phyloP scores from a whole-genome alignment of 2,329 filamentous ascomycete genomes.

The Sarocladium brachiariae region DNA sequence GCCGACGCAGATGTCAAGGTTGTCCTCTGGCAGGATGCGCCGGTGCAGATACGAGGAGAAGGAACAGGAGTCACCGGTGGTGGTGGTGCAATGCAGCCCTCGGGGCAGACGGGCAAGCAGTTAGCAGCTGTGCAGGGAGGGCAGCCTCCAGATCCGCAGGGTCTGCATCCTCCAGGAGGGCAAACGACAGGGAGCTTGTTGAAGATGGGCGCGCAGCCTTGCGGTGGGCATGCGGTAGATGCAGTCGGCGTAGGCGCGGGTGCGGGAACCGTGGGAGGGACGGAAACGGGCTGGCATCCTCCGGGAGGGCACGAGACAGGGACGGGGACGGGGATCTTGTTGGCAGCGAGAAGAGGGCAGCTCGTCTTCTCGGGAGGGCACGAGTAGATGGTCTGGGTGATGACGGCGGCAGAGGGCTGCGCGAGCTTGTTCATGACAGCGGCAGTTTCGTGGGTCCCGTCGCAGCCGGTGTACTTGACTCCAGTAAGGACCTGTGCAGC shows the following conservation, averaged over 20 bases:
- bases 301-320: not conserved
- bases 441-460: constrained; percentile 12
- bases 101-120: constrained; percentile 7
- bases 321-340: not conserved
- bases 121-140: constrained; percentile 1
- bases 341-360: not conserved
- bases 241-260: not conserved
- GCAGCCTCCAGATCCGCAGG: constrained; percentile 6
- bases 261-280: not conserved
- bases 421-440: not conserved
- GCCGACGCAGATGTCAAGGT: not conserved
- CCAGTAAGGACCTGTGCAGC: constrained; percentile 16
- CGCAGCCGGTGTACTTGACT: constrained; percentile 24
- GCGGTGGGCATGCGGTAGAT: not conserved
- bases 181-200: not conserved
- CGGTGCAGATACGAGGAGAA: not conserved
- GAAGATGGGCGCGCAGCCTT: not conserved
- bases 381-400: constrained; percentile 3
- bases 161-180: constrained; percentile 5
- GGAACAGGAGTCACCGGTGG: constrained; percentile 10
- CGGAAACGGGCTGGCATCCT: not conserved
- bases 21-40: not conserved
- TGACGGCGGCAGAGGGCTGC: not conserved
- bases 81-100: constrained; percentile 8
- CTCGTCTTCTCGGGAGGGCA: constrained; percentile 10